Evolutionary conservation across 805 yeast species (phyloP).

Genomic region (Candida palmyrensis): DNA sequence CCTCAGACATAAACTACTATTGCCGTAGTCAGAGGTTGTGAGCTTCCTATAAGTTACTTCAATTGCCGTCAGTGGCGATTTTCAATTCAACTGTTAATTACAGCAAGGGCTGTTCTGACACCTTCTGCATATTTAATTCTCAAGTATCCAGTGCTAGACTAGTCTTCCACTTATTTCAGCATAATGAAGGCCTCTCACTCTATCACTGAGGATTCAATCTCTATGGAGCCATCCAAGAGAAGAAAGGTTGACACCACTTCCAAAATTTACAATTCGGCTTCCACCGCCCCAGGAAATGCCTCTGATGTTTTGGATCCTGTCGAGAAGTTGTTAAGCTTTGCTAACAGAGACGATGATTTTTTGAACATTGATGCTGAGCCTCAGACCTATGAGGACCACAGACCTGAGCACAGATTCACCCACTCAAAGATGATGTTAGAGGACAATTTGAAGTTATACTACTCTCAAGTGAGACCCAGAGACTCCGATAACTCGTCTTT

Average conservation of each 20-base stretch:
- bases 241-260: conserved; percentile 2
- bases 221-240: too few species aligned
- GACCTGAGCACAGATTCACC: neutral
- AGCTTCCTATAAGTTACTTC: too few species aligned
- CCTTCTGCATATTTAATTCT: too few species aligned
- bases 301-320: conserved; percentile 30
- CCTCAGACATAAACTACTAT: too few species aligned
- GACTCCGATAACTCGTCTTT: conserved; percentile 31
- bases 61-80: too few species aligned
- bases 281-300: neutral
- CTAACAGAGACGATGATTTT: conserved; percentile 26
- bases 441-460: conserved; percentile 32
- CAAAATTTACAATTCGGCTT: neutral
- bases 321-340: conserved; percentile 33
- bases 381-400: conserved; percentile 5
- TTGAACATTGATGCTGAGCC: conserved; percentile 14
- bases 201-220: too few species aligned
- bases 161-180: too few species aligned
- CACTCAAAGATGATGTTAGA: conserved; percentile 29
- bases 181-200: too few species aligned
- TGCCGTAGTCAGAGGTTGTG: too few species aligned
- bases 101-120: too few species aligned
- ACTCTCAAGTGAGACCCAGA: conserved; percentile 15
- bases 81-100: too few species aligned
- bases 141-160: too few species aligned